Evolutionary conservation across 108 stramenopile species (phyloP), one percentile per base, ranked within the genome.

Genomic region (Pseudonitzschia delicatissima): DNA sequence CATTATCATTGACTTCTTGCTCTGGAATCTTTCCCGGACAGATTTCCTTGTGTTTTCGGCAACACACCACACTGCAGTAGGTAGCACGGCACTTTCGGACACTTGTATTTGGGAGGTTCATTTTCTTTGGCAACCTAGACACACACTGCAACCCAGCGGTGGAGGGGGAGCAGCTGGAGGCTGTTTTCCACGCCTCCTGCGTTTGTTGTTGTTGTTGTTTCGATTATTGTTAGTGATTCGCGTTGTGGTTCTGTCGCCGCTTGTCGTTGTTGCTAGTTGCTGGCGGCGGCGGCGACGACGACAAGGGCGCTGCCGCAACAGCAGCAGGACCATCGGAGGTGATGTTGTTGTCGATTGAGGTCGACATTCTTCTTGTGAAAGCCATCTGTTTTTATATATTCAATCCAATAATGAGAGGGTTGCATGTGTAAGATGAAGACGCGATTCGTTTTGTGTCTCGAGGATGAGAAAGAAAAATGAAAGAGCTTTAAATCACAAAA

Each of bases 1-100:
- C 44, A 51, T 50, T 59, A 8, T 31, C 39, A n/a, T 7, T 21
- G 21, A 76, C 36, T 48, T 40, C 57, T 4, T 17, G 42, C 9
- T 11, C 25, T 40, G 28, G 20, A 17, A 8, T 25, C 37, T 52
- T 63, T 29, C 73, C 74, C 40, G 78, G 79, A 36, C 67, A 62
- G 23, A 69, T 62, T 26, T 65, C 62, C 69, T 87, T 92, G 75
- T 92, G 91, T 53, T 79, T 67, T 51, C 74, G 79, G 34, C 83
- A 92, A 52, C 91, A 92, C 45, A 62, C 73, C 25, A 92, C 86
- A 53, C 79, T 84, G 67, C 91, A 92, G 64, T 86, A 92, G 29
- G 81, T 69, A 4, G 72, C 68, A 3, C 87, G 76, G 59, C 91
- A 92, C n/a, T 72, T 90, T 89, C 29, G 91, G 91, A 60, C 88